Percentiles rank a stretch among this genome's conserved stretches.
Conservation (phyloP, 192 early-diverging fungal species). For the Obelidium mucronatum region DNA sequence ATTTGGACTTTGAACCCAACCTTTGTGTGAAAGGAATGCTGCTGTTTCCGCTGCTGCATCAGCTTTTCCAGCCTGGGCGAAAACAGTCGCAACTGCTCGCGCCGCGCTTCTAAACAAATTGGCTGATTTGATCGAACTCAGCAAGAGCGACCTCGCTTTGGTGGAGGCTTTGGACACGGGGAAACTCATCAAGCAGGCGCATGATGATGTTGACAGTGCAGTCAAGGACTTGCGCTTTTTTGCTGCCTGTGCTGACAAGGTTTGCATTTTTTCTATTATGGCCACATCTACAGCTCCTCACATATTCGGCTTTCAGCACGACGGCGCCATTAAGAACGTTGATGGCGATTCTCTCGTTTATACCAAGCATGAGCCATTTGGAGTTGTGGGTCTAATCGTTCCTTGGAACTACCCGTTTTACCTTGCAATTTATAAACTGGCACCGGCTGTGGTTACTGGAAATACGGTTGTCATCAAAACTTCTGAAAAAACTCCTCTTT, state of each 20-base stretch:
- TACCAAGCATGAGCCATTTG: constrained; percentile 45
- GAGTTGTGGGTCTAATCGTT: constrained; percentile 44
- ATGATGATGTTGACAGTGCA: background rate
- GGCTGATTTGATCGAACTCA: constrained; percentile 50
- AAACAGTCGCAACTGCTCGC: constrained; percentile 31
- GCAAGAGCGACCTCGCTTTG: constrained; percentile 42
- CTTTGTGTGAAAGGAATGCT: background rate
- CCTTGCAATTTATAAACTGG: constrained; percentile 38
- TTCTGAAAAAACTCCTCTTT: constrained; percentile 46
- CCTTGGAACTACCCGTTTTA: constrained; percentile 29
- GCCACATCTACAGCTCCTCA: background rate
- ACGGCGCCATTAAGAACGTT: constrained; percentile 41
- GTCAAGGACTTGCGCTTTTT: constrained; percentile 26
- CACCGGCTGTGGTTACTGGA: constrained; percentile 45
- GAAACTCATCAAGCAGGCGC: constrained; percentile 36
- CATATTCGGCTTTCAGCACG: constrained; percentile 2
- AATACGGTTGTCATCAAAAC: constrained; percentile 47
- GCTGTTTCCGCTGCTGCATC: constrained; percentile 3
- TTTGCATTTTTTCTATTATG: background rate
- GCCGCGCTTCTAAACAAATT: constrained; percentile 42
- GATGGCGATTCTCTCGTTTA: constrained; percentile 9
- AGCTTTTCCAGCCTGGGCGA: constrained; percentile 7
- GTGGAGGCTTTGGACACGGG: constrained; percentile 54
- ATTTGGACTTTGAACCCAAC: background rate
- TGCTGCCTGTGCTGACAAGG: constrained; percentile 49